These are phyloP conservation scores for Colletotrichum sp. DNA, from an alignment of 2,329 filamentous ascomycete genomes.

Conservation along the genomic window DNA sequence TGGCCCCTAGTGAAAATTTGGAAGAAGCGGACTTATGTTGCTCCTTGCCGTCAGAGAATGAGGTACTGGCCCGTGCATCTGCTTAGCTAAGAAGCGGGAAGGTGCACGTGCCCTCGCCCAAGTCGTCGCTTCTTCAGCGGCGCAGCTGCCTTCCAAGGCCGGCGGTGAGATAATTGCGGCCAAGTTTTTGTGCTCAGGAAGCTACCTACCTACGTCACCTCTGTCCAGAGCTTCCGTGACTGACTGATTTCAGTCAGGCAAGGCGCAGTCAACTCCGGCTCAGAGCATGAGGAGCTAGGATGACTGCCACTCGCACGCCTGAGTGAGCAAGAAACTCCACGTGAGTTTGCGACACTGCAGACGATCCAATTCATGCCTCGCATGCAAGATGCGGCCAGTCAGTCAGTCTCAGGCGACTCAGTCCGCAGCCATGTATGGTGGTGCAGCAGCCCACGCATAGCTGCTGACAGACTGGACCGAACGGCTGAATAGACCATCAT, in stretches of 20 bases:
- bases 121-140: background rate
- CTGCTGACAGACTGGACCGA: background rate
- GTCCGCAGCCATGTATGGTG: background rate
- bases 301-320: background rate
- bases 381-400: background rate
- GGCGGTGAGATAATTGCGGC: background rate
- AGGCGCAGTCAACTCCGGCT: background rate
- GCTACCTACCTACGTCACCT: background rate
- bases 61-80: accelerated
- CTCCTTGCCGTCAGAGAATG: background rate
- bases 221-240: background rate
- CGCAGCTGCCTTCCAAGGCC: background rate
- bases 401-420: background rate
- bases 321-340: background rate
- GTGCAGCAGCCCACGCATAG: background rate
- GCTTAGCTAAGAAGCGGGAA: background rate
- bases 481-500: background rate
- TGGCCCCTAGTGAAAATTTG: background rate
- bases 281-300: background rate
- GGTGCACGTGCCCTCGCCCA: background rate
- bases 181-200: background rate
- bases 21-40: background rate
- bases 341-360: background rate
- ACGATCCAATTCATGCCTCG: background rate
- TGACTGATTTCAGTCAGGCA: background rate